Evolutionary conservation across 305 asterid species (phyloP).

Genomic region (Fraxinus greggii): DNA sequence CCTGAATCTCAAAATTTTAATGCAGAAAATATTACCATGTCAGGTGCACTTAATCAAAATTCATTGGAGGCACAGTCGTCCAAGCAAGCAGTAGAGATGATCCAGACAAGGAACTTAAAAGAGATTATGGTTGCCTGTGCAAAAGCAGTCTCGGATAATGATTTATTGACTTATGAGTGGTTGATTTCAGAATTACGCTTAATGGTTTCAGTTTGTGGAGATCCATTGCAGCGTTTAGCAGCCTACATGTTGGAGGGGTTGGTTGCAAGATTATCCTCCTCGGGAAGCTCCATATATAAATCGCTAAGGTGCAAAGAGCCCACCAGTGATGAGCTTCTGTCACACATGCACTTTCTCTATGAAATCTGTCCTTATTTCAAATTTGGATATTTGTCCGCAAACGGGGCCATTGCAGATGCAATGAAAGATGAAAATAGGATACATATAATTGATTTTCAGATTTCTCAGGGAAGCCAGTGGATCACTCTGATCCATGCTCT

Average conservation of each 20-base stretch:
- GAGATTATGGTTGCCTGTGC: constrained; percentile 58
- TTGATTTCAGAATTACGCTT: constrained; percentile 40
- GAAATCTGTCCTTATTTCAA: constrained; percentile 55
- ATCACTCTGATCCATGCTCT: constrained; percentile 49
- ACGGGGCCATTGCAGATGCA: constrained; percentile 54
- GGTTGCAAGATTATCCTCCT: constrained; percentile 44
- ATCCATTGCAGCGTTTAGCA: constrained; percentile 50
- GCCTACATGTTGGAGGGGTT: constrained; percentile 58
- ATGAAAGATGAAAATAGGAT: constrained; percentile 42
- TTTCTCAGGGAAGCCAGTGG: constrained; percentile 53
- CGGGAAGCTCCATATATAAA: constrained; percentile 54
- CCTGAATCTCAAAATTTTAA: constrained; percentile 23
- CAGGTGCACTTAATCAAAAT: constrained; percentile 7
- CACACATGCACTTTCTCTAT: constrained; percentile 49
- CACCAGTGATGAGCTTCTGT: constrained; percentile 40
- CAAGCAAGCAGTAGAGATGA: constrained; percentile 27
- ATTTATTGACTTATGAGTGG: constrained; percentile 26
- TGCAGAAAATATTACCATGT: not conserved
- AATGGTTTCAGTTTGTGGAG: constrained; percentile 51
- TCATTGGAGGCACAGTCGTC: constrained; percentile 22
- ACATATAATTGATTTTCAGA: constrained; percentile 54
- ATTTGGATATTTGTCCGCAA: constrained; percentile 50
- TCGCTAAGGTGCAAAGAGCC: constrained; percentile 51
- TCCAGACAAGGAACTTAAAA: constrained; percentile 29
- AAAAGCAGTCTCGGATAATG: constrained; percentile 42